A percentile compares a stretch with the other conserved stretches of the same genome.
Evolutionary conservation across 805 yeast genomes (phyloP).

Genomic region (Candida boleticola): DNA sequence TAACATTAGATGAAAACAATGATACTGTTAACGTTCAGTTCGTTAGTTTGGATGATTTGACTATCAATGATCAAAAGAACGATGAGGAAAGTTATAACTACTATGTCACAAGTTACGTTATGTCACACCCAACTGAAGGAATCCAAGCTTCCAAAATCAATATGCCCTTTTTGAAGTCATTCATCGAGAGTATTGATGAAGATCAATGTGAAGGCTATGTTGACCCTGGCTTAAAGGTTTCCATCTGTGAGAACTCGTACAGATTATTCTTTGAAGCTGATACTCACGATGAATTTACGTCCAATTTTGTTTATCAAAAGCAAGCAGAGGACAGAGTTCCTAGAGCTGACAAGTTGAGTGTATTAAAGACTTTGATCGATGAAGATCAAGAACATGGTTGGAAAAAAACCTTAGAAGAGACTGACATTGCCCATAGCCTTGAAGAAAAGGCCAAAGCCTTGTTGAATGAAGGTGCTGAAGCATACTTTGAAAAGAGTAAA

Average conservation of each 20-base stretch:
- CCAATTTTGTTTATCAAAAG: constrained; percentile 50
- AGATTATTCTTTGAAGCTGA: constrained; percentile 76
- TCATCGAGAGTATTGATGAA: constrained; percentile 52
- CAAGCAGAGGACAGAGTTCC: constrained; percentile 24
- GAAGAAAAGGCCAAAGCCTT: constrained; percentile 32
- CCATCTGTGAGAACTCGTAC: constrained; percentile 75
- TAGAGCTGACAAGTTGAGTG: constrained; percentile 28
- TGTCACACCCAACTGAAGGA: constrained; percentile 98
- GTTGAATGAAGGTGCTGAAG: constrained; percentile 40
- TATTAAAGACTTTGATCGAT: constrained; percentile 41
- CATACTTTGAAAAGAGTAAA: constrained; percentile 13
- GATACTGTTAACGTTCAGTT: constrained; percentile 69
- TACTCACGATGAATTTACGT: constrained; percentile 75
- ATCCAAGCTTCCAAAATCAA: constrained; percentile 72
- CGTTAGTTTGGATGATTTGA: constrained; percentile 84
- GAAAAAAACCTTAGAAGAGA: constrained; percentile 45
- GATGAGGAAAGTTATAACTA: constrained; percentile 88
- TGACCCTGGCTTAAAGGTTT: constrained; percentile 70
- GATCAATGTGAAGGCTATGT: constrained; percentile 62
- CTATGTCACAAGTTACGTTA: constrained; percentile 85
- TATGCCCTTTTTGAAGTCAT: constrained; percentile 72
- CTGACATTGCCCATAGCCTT: constrained; percentile 28
- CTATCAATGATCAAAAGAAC: constrained; percentile 65
- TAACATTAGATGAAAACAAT: constrained; percentile 59
- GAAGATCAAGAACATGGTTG: constrained; percentile 52